Evolutionary conservation across 2,329 filamentous ascomycete genomes (phyloP), one percentile per base, ranked within the genome.

Genomic region (Keithomyces neogunnii): DNA sequence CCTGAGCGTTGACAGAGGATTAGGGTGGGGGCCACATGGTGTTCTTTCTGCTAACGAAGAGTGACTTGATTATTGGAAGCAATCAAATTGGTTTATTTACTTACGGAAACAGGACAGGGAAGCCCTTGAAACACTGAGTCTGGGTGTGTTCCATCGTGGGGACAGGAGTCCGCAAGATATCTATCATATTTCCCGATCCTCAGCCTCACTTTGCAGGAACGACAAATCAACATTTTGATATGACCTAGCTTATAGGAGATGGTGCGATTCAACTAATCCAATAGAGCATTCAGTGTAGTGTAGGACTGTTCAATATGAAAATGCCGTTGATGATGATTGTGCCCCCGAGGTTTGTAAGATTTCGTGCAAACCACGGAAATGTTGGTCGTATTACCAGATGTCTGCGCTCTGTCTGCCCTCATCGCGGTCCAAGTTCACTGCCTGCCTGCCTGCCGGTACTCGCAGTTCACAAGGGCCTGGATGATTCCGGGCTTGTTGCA

Each of bases 1-100:
- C 73, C 56, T 77, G 50, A 54, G 32, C 42, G 32, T 19, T 35
- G 28, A 26, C 11, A 32, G 43, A 35, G 28, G 33, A 19, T 8
- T 46, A 26, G 26, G 13, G 3, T 19, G 19, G 10, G 30, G 3
- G 19, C 4, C 4, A 10, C 11, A 35, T 31, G 28, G 7, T 36
- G 5, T 28, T 2, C 32, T 11, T 35, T 46, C 35, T 47, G 45
- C 49, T 53, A 40, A 46, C 45, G 40, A 30, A 44, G 40, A 44
- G 40, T 11, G 28, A 19, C 40, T 44, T 44, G 26, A 6, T 29
- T 30, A 44, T 30, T 30, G 40, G 40, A 30, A 44, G 40, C 40
- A 44, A 44, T 29, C 26, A 30, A 19, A 19, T 44, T 44, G 29
- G 28, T 30, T 44, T 44, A 30, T 44, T 30, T 28, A 44, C 40